Evolutionary conservation across 179 eudicot genomes (phyloP), one percentile per base, ranked within the genome.

Genomic region (Beta corolliflora): DNA sequence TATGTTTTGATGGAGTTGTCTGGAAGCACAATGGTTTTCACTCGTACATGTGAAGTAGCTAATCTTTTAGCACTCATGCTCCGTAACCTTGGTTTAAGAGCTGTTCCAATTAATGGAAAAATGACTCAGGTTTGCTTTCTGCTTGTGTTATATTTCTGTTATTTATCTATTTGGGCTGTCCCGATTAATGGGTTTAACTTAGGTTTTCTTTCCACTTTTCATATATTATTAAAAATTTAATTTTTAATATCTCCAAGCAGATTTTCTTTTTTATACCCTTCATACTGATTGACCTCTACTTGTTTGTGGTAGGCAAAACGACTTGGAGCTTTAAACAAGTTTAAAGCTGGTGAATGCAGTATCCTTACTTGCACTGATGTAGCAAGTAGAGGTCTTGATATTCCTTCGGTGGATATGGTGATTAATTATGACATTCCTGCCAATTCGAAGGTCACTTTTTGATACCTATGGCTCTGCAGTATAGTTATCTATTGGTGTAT

Each of bases 301-400:
- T 53, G 73, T 65, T 52, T 46, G 67, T 44, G 80, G 67, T 90
- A 94, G 97, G 80, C 91, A 48, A 93, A 93, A 81, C 85, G 98
- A 80, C 92, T 95, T 83, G 98, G 97, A 69, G 94, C 98, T 48
- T 84, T 93, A 68, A 95, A 90, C 87, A 91, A 88, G 81, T 95
- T 95, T 86, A 95, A 93, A 87, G 90, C 97, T 73, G 95, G 97
- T 41, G 97, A 93, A 70, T 93, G 97, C 76, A 93, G 88, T 78
- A 87, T 92, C 79, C 92, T 95, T 69, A 81, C 93, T 61, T 90
- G 94, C 86, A 95, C 98, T 63, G 94, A 93, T 88, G 95, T 95
- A 75, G 97, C 94, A 52, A 90, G 98, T 82, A 92, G 97, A 87
- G 98, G 97, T 61, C 95, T 92, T 75, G 98, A 95, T 88, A 93